Evolutionary conservation across 1,139 yeast genomes (phyloP).

Genomic region (Debaryomyces psychrophilus): DNA sequence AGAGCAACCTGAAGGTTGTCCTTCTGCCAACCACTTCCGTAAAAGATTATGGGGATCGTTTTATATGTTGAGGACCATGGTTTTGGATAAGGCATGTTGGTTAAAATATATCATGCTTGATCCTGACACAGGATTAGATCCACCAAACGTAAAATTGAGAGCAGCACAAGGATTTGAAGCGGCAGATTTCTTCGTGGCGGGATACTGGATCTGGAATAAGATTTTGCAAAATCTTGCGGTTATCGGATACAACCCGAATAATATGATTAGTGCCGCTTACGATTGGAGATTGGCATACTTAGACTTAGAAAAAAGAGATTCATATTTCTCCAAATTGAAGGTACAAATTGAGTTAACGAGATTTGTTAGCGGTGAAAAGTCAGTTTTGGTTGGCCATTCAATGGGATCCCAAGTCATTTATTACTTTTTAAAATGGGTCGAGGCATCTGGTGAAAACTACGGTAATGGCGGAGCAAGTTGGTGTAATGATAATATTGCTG

Average conservation of each 20-base stretch:
- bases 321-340: slow-evolving; percentile 78
- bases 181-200: slow-evolving; percentile 94
- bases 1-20: slow-evolving; percentile 63
- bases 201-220: slow-evolving; percentile 99
- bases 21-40: slow-evolving; percentile 80
- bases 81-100: slow-evolving; percentile 92
- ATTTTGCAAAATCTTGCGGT: slow-evolving; percentile 90
- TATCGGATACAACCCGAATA: slow-evolving; percentile 89
- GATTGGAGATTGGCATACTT: slow-evolving; percentile 94
- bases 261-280: slow-evolving; percentile 87
- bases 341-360: slow-evolving; percentile 62
- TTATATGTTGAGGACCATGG: slow-evolving; percentile 91
- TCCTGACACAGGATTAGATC: slow-evolving; percentile 89
- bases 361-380: slow-evolving; percentile 62
- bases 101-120: slow-evolving; percentile 86
- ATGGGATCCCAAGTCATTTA: slow-evolving; percentile 93
- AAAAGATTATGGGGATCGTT: slow-evolving; percentile 96
- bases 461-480: slow-evolving; percentile 90
- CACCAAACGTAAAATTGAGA: slow-evolving; percentile 74
- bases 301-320: slow-evolving; percentile 85
- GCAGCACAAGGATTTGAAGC: slow-evolving; percentile 98
- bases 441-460: slow-evolving; percentile 73
- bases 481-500: slow-evolving; percentile 83
- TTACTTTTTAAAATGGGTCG: slow-evolving; percentile 94
- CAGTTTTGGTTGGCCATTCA: slow-evolving; percentile 86